Evolutionary conservation across 768 basidiomycete genomes (phyloP).

Genomic region (Lactarius evosmus): DNA sequence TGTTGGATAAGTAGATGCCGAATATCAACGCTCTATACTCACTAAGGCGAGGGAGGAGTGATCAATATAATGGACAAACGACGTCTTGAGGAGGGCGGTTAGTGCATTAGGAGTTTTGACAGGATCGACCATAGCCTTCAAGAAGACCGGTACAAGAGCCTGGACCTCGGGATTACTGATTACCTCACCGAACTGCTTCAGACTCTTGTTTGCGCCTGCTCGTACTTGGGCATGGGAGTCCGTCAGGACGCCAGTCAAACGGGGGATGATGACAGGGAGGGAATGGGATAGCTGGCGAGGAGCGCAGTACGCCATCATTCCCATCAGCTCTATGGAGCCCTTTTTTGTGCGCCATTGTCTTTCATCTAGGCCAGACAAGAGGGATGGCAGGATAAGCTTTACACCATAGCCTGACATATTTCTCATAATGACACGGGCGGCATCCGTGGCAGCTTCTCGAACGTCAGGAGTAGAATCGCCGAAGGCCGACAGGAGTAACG

Average conservation of each 20-base stretch:
- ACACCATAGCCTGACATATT: constrained; percentile 93
- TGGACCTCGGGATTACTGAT: constrained; percentile 98
- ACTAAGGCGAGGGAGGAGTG: constrained; percentile 93
- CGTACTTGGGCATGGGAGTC: constrained; percentile 98
- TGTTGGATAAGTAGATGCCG: constrained; percentile 10
- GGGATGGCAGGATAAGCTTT: constrained; percentile 87
- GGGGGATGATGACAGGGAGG: constrained; percentile 93
- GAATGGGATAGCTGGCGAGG: constrained; percentile 93
- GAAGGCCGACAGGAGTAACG: constrained; percentile 77
- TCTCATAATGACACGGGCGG: constrained; percentile 91
- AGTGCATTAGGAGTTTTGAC: constrained; percentile 85
- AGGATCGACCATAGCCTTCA: constrained; percentile 95
- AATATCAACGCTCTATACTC: constrained; percentile 32
- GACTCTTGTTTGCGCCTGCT: constrained; percentile 85
- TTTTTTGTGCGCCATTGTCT: constrained; percentile 99
- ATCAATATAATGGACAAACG: constrained; percentile 98
- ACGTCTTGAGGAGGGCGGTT: constrained; percentile 83
- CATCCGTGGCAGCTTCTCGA: constrained; percentile 89
- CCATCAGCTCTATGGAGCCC: constrained; percentile 93
- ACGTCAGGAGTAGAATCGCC: constrained; percentile 87
- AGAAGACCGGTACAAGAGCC: constrained; percentile 78
- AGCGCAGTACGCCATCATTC: constrained; percentile 98
- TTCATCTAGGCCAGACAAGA: constrained; percentile 90
- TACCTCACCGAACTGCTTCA: constrained; percentile 98
- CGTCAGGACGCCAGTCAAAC: constrained; percentile 90